phyloP scores from a whole-genome alignment of 2,329 filamentous ascomycete genomes.

The Diaporthe citri region DNA sequence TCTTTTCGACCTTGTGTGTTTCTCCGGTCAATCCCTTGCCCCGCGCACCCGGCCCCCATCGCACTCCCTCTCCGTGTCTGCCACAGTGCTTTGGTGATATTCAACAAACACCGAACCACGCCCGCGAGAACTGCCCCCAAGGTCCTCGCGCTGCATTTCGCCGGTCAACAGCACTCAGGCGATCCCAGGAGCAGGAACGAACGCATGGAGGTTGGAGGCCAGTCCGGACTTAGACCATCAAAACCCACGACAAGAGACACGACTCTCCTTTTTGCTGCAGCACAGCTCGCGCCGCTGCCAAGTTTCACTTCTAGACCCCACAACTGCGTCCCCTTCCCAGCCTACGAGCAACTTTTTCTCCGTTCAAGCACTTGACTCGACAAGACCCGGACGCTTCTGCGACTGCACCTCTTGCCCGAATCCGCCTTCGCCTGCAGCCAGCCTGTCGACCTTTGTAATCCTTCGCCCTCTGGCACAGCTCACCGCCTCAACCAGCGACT shows the following conservation, averaged over 20 bases:
- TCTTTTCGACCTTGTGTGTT: conserved; percentile 34
- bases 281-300: conserved; percentile 38
- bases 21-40: conserved; percentile 33
- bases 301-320: conserved; percentile 38
- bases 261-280: conserved; percentile 39
- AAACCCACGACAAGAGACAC: conserved; percentile 27
- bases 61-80: conserved; percentile 23
- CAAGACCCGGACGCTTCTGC: conserved; percentile 22
- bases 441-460: conserved; percentile 31
- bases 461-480: conserved; percentile 31
- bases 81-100: conserved; percentile 4
- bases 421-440: conserved; percentile 21
- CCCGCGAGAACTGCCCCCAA: not conserved
- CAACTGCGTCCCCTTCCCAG: conserved; percentile 26
- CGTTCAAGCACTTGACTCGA: conserved; percentile 29
- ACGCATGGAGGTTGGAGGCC: conserved; percentile 19
- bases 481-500: conserved; percentile 35
- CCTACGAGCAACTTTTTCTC: conserved; percentile 35
- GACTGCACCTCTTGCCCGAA: conserved; percentile 16
- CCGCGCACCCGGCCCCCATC: conserved; percentile 19
- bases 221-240: conserved; percentile 16
- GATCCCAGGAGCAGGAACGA: not conserved
- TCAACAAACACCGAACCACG: not conserved
- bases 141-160: not conserved
- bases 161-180: not conserved